Conservation (phyloP, 805 yeast species). For the Cyberlindnera saturnus region DNA sequence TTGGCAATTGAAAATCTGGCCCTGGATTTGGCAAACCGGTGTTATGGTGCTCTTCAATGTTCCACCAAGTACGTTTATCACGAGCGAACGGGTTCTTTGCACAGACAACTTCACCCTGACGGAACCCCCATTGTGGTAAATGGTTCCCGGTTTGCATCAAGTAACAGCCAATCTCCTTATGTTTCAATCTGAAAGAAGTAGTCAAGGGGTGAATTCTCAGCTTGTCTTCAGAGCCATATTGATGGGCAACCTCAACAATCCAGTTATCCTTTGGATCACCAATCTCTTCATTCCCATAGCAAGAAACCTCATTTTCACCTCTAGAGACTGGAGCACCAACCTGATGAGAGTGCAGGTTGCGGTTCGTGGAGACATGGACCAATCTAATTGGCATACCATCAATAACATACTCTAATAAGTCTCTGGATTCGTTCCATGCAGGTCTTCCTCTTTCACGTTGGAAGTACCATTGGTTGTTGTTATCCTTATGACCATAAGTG, state of each 20-base stretch:
- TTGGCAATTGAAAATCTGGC: conserved; percentile 60
- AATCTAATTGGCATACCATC: conserved; percentile 62
- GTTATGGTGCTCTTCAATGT: conserved; percentile 66
- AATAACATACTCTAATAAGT: conserved; percentile 26
- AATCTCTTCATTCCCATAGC: conserved; percentile 58
- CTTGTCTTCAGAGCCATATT: conserved; percentile 47
- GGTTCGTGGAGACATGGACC: conserved; percentile 53
- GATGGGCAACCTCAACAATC: conserved; percentile 65
- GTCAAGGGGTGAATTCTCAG: conserved; percentile 69
- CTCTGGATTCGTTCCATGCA: conserved; percentile 20
- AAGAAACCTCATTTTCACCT: conserved; percentile 72
- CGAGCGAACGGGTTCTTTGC: conserved; percentile 55
- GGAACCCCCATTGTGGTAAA: conserved; percentile 96
- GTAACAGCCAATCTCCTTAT: conserved; percentile 69
- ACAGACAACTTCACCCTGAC: conserved; percentile 95
- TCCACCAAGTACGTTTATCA: conserved; percentile 89
- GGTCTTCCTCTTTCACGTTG: conserved; percentile 51
- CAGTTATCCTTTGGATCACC: conserved; percentile 78
- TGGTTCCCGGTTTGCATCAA: conserved; percentile 74
- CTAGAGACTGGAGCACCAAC: conserved; percentile 60
- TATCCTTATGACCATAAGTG: conserved; percentile 70
- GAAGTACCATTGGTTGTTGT: conserved; percentile 63
- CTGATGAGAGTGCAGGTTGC: conserved; percentile 69
- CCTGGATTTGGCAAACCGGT: conserved; percentile 53
- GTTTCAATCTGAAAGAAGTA: conserved; percentile 71